These are phyloP conservation scores for Salvia rosmarinus DNA, from an alignment of 257 asterid species.

Conservation along the genomic window DNA sequence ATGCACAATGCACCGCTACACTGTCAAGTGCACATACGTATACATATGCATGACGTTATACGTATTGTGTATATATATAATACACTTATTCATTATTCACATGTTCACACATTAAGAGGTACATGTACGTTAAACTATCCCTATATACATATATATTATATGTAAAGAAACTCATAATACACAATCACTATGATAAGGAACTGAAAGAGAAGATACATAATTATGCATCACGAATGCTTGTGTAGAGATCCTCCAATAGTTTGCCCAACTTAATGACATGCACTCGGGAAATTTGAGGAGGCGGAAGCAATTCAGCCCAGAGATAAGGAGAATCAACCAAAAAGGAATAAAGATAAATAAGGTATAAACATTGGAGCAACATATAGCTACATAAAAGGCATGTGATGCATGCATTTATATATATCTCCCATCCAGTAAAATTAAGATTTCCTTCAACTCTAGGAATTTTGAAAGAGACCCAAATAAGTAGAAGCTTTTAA, in stretches of 20 bases:
- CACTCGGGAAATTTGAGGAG: neutral
- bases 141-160: too few species aligned
- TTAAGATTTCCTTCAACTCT: neutral
- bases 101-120: too few species aligned
- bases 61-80: too few species aligned
- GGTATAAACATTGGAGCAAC: neutral
- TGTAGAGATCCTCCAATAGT: neutral
- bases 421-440: neutral
- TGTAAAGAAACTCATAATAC: neutral
- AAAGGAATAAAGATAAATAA: neutral
- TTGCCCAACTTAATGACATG: neutral
- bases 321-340: neutral
- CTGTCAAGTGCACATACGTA: too few species aligned
- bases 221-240: neutral
- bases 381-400: neutral
- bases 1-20: too few species aligned
- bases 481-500: neutral
- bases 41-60: too few species aligned
- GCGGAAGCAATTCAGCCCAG: neutral
- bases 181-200: neutral
- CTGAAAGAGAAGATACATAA: slow-evolving; percentile 5
- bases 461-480: neutral
- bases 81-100: too few species aligned
- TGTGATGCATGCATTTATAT: neutral
- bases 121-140: too few species aligned